Base-by-base conservation (phyloP, 441 rosid species). In the Adansonia madagascariensis region DNA sequence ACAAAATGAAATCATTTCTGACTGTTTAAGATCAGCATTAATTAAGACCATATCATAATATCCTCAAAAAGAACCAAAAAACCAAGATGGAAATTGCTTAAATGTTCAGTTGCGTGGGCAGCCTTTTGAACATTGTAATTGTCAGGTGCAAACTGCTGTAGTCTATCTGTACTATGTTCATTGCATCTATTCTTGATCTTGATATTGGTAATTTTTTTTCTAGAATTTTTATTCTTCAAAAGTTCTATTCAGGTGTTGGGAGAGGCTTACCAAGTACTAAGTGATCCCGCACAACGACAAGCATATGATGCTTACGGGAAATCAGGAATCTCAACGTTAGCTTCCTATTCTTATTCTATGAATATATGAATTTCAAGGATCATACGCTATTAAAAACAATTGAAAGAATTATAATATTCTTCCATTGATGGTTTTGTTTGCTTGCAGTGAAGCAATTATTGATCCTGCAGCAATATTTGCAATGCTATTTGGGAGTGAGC, bases 401-500 rank as follows among this genome's bases (percentile, higher is more conserved):
- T 53, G 47, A 31, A 71, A 53, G 44, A 55, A 53, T 8, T 71
- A 4, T 71, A n/a, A 35, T 31, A n/a, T 31, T 71, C 15, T 8
- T 53, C 31, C 9, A 31, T 73, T 65, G 63, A 59, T 75, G 61
- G 47, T 74, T 59, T 76, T 17, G 44, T 70, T 70, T 82, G 22
- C n/a, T 82, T 88, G 82, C 87, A 95, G 99, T 5, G 99, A 95
- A 35, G 89, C 93, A 72, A 95, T 92, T 75, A 91, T 95, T 1
- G 98, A 95, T 75, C 98, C 98, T 74, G 99, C 99, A 8, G 98
- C 91, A 52, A 90, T 95, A 73, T 95, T 94, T 80, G 99, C 99
- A 1, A 92, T 94, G 99, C 98, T 95, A 52, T 95, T 95, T 78
- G 99, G 99, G 69, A 95, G 99, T 70, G 99, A 95, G 81, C 98